Evolutionary conservation across 202 grass and related monocot species (phyloP).

Genomic region (Setaria italica): DNA sequence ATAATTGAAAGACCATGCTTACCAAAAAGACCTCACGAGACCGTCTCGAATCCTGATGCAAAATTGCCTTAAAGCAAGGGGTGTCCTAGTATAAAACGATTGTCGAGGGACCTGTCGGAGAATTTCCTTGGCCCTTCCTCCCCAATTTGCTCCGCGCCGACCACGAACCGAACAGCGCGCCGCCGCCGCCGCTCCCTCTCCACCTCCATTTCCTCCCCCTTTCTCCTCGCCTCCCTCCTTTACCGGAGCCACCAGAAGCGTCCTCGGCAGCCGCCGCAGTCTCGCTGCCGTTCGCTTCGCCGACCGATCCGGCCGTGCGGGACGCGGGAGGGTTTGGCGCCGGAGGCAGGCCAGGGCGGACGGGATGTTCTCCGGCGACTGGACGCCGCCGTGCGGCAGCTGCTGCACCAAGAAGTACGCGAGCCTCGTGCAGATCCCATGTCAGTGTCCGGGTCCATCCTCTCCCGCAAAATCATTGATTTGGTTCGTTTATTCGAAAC

Average conservation of each 20-base stretch:
- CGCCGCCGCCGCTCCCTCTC: constrained; percentile 50
- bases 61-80: neutral
- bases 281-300: neutral
- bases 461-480: neutral
- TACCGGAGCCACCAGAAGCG: constrained; percentile 36
- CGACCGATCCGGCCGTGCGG: constrained; percentile 14
- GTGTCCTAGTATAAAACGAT: neutral
- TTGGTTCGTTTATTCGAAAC: constrained; percentile 16
- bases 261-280: neutral
- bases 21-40: neutral
- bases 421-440: constrained; percentile 88
- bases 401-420: constrained; percentile 98
- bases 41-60: neutral
- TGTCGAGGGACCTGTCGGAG: neutral
- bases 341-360: neutral
- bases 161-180: constrained; percentile 35
- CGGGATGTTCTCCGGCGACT: constrained; percentile 85
- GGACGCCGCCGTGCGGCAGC: constrained; percentile 79
- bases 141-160: constrained; percentile 36
- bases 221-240: neutral
- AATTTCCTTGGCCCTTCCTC: neutral
- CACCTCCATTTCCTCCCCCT: constrained; percentile 11
- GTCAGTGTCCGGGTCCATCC: constrained; percentile 43
- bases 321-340: constrained; percentile 24
- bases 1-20: neutral